phyloP scores from a whole-genome alignment of 2,329 filamentous ascomycete species.

The Apiospora pterosperma region DNA sequence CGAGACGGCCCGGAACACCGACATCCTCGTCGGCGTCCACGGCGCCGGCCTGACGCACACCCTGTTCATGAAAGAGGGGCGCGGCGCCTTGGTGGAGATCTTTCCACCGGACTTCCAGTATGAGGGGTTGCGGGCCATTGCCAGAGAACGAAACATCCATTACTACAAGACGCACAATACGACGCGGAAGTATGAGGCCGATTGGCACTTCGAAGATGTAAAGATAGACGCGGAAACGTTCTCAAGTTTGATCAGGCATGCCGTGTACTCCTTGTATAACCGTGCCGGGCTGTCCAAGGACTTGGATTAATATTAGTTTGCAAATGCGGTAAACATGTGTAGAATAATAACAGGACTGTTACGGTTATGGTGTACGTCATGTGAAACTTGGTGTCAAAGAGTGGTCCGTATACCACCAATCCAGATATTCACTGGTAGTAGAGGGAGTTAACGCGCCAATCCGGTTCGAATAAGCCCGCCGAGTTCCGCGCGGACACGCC shows the following conservation, averaged over 20 bases:
- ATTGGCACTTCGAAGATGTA: not conserved
- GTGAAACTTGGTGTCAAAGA: too few species aligned
- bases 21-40: slow-evolving; percentile 40
- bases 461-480: too few species aligned
- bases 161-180: slow-evolving; percentile 24
- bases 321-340: slow-evolving; percentile 36
- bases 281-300: not conserved
- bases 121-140: slow-evolving; percentile 39
- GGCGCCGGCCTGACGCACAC: slow-evolving; percentile 40
- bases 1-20: slow-evolving; percentile 29
- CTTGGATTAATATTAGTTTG: slow-evolving; percentile 22
- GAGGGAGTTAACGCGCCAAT: too few species aligned
- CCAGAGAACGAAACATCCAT: slow-evolving; percentile 29
- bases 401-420: too few species aligned
- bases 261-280: not conserved
- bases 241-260: not conserved
- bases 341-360: too few species aligned
- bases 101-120: slow-evolving; percentile 31
- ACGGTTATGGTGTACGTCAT: too few species aligned
- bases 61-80: slow-evolving; percentile 34
- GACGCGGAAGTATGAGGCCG: not conserved
- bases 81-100: slow-evolving; percentile 38
- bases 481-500: too few species aligned
- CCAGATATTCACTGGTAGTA: too few species aligned
- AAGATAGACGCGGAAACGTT: not conserved